A percentile compares a stretch with the other conserved stretches of the same genome.
Evolutionary conservation across 495 filamentous ascomycete genomes (phyloP).

Genomic region (Xylaria telfairii): DNA sequence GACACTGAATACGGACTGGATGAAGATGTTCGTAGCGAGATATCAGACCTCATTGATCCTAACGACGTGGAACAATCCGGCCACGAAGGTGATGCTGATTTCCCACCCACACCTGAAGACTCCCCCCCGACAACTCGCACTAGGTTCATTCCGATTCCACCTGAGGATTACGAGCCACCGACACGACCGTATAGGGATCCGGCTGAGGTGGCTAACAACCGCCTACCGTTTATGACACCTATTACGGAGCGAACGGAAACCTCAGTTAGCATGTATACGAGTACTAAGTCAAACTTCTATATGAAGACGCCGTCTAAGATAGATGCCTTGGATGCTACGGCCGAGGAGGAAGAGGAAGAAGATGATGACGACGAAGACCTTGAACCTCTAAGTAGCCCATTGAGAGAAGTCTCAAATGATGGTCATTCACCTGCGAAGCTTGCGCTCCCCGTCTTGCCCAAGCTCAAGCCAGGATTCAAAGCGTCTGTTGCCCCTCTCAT

Average conservation of each 20-base stretch:
- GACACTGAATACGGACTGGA: constrained; percentile 26
- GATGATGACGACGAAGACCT: constrained; percentile 53
- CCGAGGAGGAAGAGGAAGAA: constrained; percentile 26
- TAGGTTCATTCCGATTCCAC: constrained; percentile 70
- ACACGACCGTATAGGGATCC: constrained; percentile 78
- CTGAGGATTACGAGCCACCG: constrained; percentile 82
- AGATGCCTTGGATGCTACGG: constrained; percentile 29
- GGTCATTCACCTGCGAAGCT: constrained; percentile 45
- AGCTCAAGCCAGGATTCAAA: constrained; percentile 30
- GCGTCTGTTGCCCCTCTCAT: constrained; percentile 31
- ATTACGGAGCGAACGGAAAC: constrained; percentile 95
- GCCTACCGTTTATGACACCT: constrained; percentile 96
- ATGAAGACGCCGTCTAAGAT: constrained; percentile 75
- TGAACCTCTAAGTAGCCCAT: constrained; percentile 71
- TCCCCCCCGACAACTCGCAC: constrained; percentile 50
- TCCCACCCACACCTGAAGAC: constrained; percentile 33
- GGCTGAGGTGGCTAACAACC: constrained; percentile 77
- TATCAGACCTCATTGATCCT: constrained; percentile 43
- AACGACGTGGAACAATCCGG: constrained; percentile 36
- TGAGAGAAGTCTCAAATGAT: constrained; percentile 58
- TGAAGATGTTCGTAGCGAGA: constrained; percentile 33
- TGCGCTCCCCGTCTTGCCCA: constrained; percentile 51
- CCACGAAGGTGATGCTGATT: constrained; percentile 36
- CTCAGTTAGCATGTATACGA: constrained; percentile 71
- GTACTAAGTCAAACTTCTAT: constrained; percentile 47